A percentile compares a stretch with the other conserved stretches of the same genome.
Evolutionary conservation across 2,329 filamentous ascomycete species (phyloP).

Genomic region (Scedosporium dehoogii): DNA sequence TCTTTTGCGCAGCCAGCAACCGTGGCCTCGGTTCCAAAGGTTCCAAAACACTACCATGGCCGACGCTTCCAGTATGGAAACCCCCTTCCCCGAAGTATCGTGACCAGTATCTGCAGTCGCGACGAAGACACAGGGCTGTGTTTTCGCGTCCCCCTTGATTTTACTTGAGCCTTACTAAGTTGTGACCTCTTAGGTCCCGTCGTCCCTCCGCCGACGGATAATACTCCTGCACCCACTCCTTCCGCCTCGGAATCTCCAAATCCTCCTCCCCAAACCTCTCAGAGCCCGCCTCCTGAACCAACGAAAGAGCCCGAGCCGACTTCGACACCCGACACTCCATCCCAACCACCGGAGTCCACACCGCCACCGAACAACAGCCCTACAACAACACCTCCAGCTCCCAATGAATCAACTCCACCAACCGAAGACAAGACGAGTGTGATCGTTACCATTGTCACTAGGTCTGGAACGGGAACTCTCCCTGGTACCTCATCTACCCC

Average conservation of each 20-base stretch:
- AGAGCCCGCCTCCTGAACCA: background rate
- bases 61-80: slow-evolving; percentile 2
- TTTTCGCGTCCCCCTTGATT: background rate
- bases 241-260: background rate
- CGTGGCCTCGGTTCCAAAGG: background rate
- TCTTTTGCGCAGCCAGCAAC: slow-evolving; percentile 18
- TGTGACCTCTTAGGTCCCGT: slow-evolving; percentile 10
- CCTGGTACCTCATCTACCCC: slow-evolving; percentile 18
- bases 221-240: background rate
- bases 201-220: background rate
- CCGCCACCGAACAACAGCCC: background rate
- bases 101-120: background rate
- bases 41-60: slow-evolving; percentile 7
- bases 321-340: background rate
- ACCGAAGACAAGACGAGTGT: slow-evolving; percentile 13
- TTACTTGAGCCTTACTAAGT: background rate
- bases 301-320: background rate
- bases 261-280: slow-evolving; percentile 6
- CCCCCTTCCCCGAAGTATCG: background rate
- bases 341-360: background rate
- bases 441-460: slow-evolving; percentile 15
- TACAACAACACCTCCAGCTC: background rate
- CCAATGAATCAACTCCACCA: slow-evolving; percentile 4
- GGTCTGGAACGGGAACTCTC: slow-evolving; percentile 11
- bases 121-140: too few species aligned